Evolutionary conservation across 805 yeast genomes (phyloP), one percentile per base, ranked within the genome.

Genomic region (Yarrowia keelungensis): DNA sequence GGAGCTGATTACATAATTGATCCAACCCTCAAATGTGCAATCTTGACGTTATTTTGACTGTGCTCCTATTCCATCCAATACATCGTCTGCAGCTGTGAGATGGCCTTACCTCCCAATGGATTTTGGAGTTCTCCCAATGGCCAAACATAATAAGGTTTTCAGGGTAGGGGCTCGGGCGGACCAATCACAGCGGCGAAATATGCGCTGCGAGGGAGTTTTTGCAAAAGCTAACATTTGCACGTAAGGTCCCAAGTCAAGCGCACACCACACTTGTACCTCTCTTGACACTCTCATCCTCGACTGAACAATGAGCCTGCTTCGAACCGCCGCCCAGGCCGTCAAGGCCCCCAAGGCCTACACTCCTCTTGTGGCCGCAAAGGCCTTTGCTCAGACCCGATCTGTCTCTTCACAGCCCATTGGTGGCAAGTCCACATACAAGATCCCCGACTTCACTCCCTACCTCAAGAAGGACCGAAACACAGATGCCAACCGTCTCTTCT

Each of bases 361-460:
- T n/a, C 67, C 67, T n/a, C 67, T 62, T 14, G 39, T 49, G 39
- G 67, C 67, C 47, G 54, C 67, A 4, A 16, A n/a, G 11, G 68
- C 61, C 68, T 43, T 53, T 50, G 61, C 59, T 14, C 69, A 67
- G 59, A 67, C 46, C 54, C 53, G 69, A 56, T 67, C 54, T 15
- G 69, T 61, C 39, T 67, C 69, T 19, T 65, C 68, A 51, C 70
- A 72, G 69, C 72, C 75, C 47, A 69, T 72, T 61, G 74, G 74
- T 19, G 75, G 74, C 71, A 89, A 90, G 77, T 86, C 95, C 68
- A 86, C 89, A 75, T 93, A 90, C 85, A 89, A 91, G 81, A 93
- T 95, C 66, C 98, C 98, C 79, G 94, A 93, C 81, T 93, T 86
- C 81, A 85, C 90, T 72, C 88, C 86, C 74, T 90, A 91, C 81